Evolutionary conservation across 139 green algal species (phyloP).

Genomic region (Gonium pectorale): DNA sequence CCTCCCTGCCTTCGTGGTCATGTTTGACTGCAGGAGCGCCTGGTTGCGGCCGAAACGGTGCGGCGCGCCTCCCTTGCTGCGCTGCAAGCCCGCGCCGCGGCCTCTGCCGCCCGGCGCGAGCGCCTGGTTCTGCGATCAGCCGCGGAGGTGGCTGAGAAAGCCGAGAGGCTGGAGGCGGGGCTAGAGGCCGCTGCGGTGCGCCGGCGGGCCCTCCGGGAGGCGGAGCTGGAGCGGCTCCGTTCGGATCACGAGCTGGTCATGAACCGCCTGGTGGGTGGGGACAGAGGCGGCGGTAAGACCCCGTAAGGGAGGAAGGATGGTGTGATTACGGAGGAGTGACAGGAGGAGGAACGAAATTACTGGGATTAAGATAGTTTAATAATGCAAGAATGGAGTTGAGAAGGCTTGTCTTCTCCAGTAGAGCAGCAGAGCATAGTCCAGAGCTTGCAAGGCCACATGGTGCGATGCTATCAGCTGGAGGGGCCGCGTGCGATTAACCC

Average conservation of each 20-base stretch:
- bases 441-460: too few species aligned
- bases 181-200: constrained; percentile 50
- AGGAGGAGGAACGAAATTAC: too few species aligned
- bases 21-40: constrained; percentile 20
- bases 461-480: too few species aligned
- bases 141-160: background rate
- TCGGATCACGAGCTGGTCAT: constrained; percentile 61
- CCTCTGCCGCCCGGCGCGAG: background rate
- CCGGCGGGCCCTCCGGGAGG: constrained; percentile 53
- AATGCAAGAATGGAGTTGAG: too few species aligned
- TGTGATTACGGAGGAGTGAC: too few species aligned
- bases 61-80: background rate
- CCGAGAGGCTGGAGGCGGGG: background rate
- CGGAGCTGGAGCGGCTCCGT: constrained; percentile 55
- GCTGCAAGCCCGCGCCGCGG: constrained; percentile 5
- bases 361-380: too few species aligned
- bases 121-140: background rate
- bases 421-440: too few species aligned
- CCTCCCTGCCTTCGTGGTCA: too few species aligned
- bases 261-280: constrained; percentile 50
- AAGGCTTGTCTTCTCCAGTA: too few species aligned
- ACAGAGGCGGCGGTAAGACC: background rate
- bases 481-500: too few species aligned
- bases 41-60: constrained; percentile 16
- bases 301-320: too few species aligned